Conservation (phyloP, 1,284 basidiomycete species). For the Taiwanofungus camphoratus region DNA sequence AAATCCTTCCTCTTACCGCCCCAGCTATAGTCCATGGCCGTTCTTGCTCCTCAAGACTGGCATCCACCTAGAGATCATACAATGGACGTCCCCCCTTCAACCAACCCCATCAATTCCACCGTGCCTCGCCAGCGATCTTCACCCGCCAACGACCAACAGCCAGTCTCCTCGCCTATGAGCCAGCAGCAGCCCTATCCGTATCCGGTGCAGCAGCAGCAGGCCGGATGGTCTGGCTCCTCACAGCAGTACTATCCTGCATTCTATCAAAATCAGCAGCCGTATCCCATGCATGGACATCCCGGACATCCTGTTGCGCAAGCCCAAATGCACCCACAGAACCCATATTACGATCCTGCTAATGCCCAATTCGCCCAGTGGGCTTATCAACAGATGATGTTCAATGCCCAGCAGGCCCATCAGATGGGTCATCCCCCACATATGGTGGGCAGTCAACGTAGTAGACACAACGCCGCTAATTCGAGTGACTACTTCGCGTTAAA, state of each 20-base stretch:
- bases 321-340: conserved; percentile 42
- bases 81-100: conserved; percentile 48
- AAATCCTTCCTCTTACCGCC: conserved; percentile 14
- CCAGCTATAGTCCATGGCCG: conserved; percentile 56
- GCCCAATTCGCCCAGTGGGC: conserved; percentile 79
- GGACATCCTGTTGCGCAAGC: conserved; percentile 41
- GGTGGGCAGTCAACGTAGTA: conserved; percentile 30
- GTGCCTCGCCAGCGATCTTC: conserved; percentile 49
- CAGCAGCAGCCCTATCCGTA: conserved; percentile 35
- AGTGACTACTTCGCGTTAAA: conserved; percentile 52
- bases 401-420: conserved; percentile 51
- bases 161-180: conserved; percentile 25
- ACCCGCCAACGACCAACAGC: conserved; percentile 44
- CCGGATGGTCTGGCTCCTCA: conserved; percentile 56
- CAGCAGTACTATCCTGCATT: conserved; percentile 68
- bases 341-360: conserved; percentile 69
- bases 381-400: conserved; percentile 83
- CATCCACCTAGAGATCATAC: conserved; percentile 52
- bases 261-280: conserved; percentile 61
- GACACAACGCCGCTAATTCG: conserved; percentile 29
- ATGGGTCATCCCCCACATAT: conserved; percentile 32
- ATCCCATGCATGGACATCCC: conserved; percentile 37
- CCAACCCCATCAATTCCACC: conserved; percentile 31
- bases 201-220: conserved; percentile 37
- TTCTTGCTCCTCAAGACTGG: conserved; percentile 72